A percentile compares a stretch with the other conserved stretches of the same genome.
Conservation (phyloP, 148 eudicot species). For the Rhododendron mucronatum region DNA sequence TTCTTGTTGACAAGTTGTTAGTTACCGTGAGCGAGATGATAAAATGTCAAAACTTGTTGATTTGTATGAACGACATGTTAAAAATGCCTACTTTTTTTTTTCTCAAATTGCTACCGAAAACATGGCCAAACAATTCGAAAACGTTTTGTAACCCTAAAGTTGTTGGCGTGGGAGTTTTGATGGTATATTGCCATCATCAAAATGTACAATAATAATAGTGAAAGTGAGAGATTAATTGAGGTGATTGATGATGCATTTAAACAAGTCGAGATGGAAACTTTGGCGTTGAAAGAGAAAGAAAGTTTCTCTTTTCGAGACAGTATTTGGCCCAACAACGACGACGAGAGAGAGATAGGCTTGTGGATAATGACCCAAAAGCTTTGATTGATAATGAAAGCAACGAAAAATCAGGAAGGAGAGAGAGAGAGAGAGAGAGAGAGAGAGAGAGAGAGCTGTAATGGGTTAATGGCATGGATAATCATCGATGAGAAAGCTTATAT, state of each 20-base stretch:
- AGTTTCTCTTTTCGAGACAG: constrained; percentile 12
- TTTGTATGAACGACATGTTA: too few species aligned
- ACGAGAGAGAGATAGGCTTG: neutral
- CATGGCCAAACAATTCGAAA: neutral
- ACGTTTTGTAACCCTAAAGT: neutral
- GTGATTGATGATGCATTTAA: constrained; percentile 9
- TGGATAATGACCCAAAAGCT: neutral
- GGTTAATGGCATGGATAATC: neutral
- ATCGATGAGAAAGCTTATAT: neutral
- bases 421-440: neutral
- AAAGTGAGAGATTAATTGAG: neutral
- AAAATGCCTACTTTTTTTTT: too few species aligned
- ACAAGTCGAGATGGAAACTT: neutral
- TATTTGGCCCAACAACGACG: neutral
- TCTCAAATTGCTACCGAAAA: too few species aligned
- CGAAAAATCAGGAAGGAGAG: neutral
- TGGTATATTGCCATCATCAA: neutral
- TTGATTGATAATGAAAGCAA: constrained; percentile 2
- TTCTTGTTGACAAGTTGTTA: too few species aligned
- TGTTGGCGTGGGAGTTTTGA: neutral
- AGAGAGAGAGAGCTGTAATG: neutral
- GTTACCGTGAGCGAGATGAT: too few species aligned
- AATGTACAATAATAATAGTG: neutral
- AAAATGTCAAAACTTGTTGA: too few species aligned
- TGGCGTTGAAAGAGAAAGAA: neutral